Conservation (phyloP, 1,284 basidiomycete genomes). For the Irpex lacteus region DNA sequence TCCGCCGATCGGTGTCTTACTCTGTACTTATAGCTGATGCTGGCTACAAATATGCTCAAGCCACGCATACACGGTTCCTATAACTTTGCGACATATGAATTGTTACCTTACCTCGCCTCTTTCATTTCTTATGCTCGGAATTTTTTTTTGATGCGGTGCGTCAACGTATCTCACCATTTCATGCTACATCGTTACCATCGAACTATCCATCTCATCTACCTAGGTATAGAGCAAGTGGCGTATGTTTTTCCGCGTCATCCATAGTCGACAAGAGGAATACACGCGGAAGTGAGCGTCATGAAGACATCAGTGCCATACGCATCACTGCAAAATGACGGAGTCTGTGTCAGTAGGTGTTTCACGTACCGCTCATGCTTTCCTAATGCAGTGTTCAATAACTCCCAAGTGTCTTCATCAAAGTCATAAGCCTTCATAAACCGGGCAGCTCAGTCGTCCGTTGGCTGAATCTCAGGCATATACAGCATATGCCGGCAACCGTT, state of each 20-base stretch:
- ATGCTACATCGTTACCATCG: neutral
- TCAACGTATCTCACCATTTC: neutral
- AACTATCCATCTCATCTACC: neutral
- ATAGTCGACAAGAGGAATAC: neutral
- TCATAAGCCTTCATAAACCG: constrained; percentile 1
- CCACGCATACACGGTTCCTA: neutral
- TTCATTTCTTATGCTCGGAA: neutral
- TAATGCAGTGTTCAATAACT: neutral
- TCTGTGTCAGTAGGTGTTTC: neutral
- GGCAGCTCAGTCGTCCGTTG: neutral
- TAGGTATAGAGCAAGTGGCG: neutral
- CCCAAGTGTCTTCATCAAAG: neutral
- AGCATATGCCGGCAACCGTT: neutral
- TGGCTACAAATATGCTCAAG: neutral
- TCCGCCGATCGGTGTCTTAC: constrained; percentile 1
- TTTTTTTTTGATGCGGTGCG: neutral
- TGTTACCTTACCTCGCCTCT: neutral
- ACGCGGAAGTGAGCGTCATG: neutral
- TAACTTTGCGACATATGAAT: neutral
- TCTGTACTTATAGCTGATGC: neutral
- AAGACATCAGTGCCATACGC: neutral
- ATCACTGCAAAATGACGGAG: neutral
- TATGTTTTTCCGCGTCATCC: neutral
- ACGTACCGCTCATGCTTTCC: neutral
- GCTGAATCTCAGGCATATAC: neutral